These are phyloP conservation scores for Agaricales sp. DNA, from an alignment of 1,284 basidiomycete species.

Conservation along the genomic window DNA sequence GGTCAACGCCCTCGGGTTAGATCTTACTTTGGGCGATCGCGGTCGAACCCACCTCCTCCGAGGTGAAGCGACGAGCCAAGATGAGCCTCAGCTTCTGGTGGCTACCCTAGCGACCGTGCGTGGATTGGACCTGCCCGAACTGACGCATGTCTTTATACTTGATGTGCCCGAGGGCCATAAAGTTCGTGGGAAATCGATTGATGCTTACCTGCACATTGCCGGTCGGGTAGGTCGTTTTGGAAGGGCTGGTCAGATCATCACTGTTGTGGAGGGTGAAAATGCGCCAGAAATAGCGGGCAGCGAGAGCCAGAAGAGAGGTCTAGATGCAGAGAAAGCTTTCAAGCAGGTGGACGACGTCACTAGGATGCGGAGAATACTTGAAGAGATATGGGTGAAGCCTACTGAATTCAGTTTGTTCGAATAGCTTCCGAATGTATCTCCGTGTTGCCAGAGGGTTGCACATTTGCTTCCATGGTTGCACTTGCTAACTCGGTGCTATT, in stretches of 20 bases:
- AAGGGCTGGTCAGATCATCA: slow-evolving; percentile 50
- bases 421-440: slow-evolving; percentile 4
- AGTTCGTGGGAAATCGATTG: slow-evolving; percentile 34
- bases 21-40: slow-evolving; percentile 32
- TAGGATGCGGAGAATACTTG: slow-evolving; percentile 37
- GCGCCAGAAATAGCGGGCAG: not conserved
- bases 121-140: slow-evolving; percentile 58
- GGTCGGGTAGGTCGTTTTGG: slow-evolving; percentile 73
- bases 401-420: slow-evolving; percentile 12
- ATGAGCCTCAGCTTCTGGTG: slow-evolving; percentile 54
- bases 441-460: not conserved
- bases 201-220: slow-evolving; percentile 59
- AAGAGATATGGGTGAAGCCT: slow-evolving; percentile 27
- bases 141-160: slow-evolving; percentile 66
- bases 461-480: no score
- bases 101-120: slow-evolving; percentile 57
- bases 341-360: slow-evolving; percentile 25
- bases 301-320: not conserved
- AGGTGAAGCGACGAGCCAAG: slow-evolving; percentile 22
- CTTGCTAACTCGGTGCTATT: no score
- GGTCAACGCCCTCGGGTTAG: slow-evolving; percentile 53
- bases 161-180: slow-evolving; percentile 43
- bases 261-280: slow-evolving; percentile 33
- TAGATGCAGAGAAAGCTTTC: slow-evolving; percentile 17
- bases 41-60: slow-evolving; percentile 32